A percentile compares a stretch with the other conserved stretches of the same genome.
Evolutionary conservation across 176 grass and related monocot species (phyloP).

Genomic region (Metroxylon sagu): DNA sequence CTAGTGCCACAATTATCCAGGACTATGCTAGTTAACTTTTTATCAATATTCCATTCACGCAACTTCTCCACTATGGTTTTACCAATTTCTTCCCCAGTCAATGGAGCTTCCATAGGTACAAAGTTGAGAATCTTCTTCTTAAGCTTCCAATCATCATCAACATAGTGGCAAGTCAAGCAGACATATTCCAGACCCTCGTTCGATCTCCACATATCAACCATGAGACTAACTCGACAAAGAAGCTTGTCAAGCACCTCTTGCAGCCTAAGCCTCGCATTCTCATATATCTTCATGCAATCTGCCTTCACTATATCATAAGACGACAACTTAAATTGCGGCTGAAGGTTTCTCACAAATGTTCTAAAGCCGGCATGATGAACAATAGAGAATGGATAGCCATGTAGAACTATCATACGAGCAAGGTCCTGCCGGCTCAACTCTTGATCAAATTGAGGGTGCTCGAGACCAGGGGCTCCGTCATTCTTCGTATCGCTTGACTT

Average conservation of each 20-base stretch:
- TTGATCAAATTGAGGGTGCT: conserved; percentile 67
- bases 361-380: conserved; percentile 85
- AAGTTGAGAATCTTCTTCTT: conserved; percentile 92
- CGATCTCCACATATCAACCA: conserved; percentile 84
- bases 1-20: conserved; percentile 63
- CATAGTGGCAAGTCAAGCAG: conserved; percentile 87
- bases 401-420: conserved; percentile 82
- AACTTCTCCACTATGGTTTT: conserved; percentile 64
- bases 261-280: conserved; percentile 54
- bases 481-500: conserved; percentile 30
- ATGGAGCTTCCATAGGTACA: conserved; percentile 48
- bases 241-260: conserved; percentile 50
- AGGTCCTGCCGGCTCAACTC: conserved; percentile 72
- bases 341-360: conserved; percentile 79
- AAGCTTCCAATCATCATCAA: conserved; percentile 90
- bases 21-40: conserved; percentile 58
- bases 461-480: conserved; percentile 29
- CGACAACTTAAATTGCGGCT: conserved; percentile 84
- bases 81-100: conserved; percentile 39
- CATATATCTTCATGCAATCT: conserved; percentile 95
- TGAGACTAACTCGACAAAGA: conserved; percentile 61
- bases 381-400: conserved; percentile 86
- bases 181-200: conserved; percentile 57
- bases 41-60: conserved; percentile 64
- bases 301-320: conserved; percentile 62